phyloP scores from a whole-genome alignment of 2,329 filamentous ascomycete species.

The Magnaporthiopsis poae region DNA sequence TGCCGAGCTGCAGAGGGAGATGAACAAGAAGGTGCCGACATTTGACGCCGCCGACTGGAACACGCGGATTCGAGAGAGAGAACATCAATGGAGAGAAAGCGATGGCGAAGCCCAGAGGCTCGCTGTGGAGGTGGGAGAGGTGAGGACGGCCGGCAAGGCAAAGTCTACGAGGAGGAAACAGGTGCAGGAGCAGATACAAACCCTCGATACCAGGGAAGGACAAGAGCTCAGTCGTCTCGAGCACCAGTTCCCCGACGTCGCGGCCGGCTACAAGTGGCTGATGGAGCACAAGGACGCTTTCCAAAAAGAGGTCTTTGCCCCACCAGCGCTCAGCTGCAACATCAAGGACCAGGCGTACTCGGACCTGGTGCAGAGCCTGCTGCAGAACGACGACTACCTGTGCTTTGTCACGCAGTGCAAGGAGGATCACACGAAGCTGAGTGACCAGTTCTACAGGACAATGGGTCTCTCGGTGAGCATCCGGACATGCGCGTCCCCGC shows the following conservation, averaged over 20 bases:
- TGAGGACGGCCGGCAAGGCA: constrained; percentile 7
- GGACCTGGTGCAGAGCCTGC: constrained; percentile 42
- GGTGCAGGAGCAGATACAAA: constrained; percentile 28
- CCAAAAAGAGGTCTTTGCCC: constrained; percentile 67
- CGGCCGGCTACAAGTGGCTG: constrained; percentile 72
- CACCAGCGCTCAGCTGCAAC: constrained; percentile 70
- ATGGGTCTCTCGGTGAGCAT: constrained; percentile 65
- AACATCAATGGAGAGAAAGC: constrained; percentile 45
- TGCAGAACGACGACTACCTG: constrained; percentile 43
- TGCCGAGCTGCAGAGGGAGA: constrained; percentile 50
- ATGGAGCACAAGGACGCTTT: constrained; percentile 60
- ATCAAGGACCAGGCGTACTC: constrained; percentile 62
- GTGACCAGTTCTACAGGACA: constrained; percentile 50
- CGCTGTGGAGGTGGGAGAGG: constrained; percentile 9
- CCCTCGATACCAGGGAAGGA: constrained; percentile 63
- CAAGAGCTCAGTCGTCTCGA: constrained; percentile 60
- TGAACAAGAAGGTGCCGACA: constrained; percentile 51
- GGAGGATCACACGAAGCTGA: constrained; percentile 65
- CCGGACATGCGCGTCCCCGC: constrained; percentile 46
- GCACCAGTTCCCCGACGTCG: constrained; percentile 51
- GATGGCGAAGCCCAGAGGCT: constrained; percentile 31
- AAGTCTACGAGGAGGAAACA: constrained; percentile 14
- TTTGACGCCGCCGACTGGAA: constrained; percentile 66
- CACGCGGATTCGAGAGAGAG: constrained; percentile 55
- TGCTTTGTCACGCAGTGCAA: constrained; percentile 68